Conservation (phyloP, 306 rosid genomes). For the Acacia crassicarpa region DNA sequence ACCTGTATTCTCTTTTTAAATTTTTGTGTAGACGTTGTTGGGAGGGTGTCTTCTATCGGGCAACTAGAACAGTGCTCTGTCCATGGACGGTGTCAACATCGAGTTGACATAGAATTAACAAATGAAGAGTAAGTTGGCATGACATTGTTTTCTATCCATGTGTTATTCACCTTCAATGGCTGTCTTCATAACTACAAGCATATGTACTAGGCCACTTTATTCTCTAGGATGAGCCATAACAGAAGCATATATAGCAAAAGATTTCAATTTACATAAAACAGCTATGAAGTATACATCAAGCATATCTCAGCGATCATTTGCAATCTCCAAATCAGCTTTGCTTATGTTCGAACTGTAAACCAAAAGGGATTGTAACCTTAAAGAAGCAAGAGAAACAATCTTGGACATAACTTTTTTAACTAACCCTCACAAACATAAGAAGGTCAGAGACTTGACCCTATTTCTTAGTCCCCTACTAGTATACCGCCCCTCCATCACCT, state of each 20-base stretch:
- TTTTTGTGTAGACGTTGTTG: too few relatives aligned
- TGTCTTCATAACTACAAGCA: too few relatives aligned
- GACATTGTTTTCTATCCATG: too few relatives aligned
- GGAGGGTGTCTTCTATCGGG: too few relatives aligned
- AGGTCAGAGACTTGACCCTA: background rate
- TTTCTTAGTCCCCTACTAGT: background rate
- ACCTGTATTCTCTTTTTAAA: too few relatives aligned
- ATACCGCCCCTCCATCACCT: background rate
- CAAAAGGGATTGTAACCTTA: background rate
- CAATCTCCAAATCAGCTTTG: background rate
- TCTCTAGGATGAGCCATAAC: background rate
- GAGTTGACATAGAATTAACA: too few relatives aligned
- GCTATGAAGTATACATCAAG: background rate
- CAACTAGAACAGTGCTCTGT: too few relatives aligned
- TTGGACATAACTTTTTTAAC: background rate
- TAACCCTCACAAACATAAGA: background rate
- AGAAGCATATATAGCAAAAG: background rate
- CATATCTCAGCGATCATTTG: background rate
- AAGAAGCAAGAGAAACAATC: constrained; percentile 1
- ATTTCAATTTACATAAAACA: background rate
- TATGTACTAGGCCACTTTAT: background rate
- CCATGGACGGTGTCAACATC: too few relatives aligned
- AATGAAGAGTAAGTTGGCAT: too few relatives aligned
- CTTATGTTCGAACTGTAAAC: background rate
- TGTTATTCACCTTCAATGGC: too few relatives aligned